Base-by-base conservation (phyloP, 2,329 filamentous ascomycete genomes). In the Fusarium globosum region DNA sequence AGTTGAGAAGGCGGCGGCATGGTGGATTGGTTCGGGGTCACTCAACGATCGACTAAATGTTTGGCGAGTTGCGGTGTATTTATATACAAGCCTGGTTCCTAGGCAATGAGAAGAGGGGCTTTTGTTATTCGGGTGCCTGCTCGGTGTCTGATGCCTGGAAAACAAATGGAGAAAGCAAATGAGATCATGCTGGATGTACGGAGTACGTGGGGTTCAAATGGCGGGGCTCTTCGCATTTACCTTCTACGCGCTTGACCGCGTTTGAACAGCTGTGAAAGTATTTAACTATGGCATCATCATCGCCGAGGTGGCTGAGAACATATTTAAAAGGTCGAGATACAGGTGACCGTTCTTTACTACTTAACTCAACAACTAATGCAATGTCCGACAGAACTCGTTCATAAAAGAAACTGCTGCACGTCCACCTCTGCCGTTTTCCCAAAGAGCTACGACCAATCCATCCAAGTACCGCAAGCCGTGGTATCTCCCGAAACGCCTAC, bases 1-100 rank as follows among this genome's bases (percentile, higher is more conserved):
- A 98, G 90, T 76, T 91, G 88, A 2, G 92, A 91, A 49, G 93
- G 93, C 38, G 94, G 88, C 7, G 94, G 88, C 95, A 97, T 97
- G 56, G 57, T 83, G 75, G 43, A 59, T 46, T 28, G 33, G 41
- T 42, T 53, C 30, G 58, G 51, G 30, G 16, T 13, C 18, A 60
- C 30, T 30, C 38, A 53, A 26, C 23, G 42, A 26, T 52, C 14
- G 33, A 38, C 15, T 33, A n/a, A 10, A 35, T 23, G 11, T 45
- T 53, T 26, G 46, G 46, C 23, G 16, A n/a, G 35, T 12, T 28
- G 15, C 18, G 16, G 8, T 16, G 12, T 21, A 59, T 12, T 65
- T 55, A 55, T 48, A 30, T 49, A 18, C 39, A 20, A 33, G 28
- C 6, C 18, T 15, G 20, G 7, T 35, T 63, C 23, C 36, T 33